Evolutionary conservation across 2,329 filamentous ascomycete genomes (phyloP).

Genomic region (Capronia epimyces): DNA sequence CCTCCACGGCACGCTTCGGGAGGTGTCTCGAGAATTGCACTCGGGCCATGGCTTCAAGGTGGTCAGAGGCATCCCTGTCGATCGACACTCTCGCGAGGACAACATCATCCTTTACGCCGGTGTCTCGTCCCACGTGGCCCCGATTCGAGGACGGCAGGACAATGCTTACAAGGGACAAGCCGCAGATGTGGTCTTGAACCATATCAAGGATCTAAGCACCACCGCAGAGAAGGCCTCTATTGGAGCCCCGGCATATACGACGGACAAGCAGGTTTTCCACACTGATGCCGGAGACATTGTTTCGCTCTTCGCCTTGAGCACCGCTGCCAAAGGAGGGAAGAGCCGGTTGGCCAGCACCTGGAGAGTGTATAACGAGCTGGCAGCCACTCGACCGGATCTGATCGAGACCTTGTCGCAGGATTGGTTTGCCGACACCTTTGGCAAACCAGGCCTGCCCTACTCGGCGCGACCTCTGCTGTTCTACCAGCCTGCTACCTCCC

Average conservation of each 20-base stretch:
- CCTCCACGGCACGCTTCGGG: constrained; percentile 32
- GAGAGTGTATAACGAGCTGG: constrained; percentile 53
- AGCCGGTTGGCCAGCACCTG: constrained; percentile 51
- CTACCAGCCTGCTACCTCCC: constrained; percentile 47
- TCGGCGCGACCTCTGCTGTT: constrained; percentile 43
- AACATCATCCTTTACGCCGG: constrained; percentile 42
- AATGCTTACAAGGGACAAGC: constrained; percentile 41
- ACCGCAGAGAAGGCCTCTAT: constrained; percentile 37
- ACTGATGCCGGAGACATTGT: constrained; percentile 54
- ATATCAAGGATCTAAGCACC: constrained; percentile 58
- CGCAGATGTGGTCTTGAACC: constrained; percentile 51
- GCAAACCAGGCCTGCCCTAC: constrained; percentile 45
- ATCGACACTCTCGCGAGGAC: constrained; percentile 36
- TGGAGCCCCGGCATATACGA: constrained; percentile 42
- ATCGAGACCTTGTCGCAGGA: constrained; percentile 47
- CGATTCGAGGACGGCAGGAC: constrained; percentile 40
- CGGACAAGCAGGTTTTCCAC: constrained; percentile 55
- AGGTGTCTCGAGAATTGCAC: constrained; percentile 37
- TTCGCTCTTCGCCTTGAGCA: constrained; percentile 44
- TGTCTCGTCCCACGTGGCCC: constrained; percentile 40
- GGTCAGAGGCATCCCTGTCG: constrained; percentile 40
- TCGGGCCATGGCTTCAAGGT: constrained; percentile 42
- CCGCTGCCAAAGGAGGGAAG: constrained; percentile 47
- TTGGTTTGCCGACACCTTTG: constrained; percentile 50
- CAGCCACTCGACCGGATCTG: constrained; percentile 48